Conservation (phyloP, 192 early-diverging fungal genomes). For the Gigaspora rosea region DNA sequence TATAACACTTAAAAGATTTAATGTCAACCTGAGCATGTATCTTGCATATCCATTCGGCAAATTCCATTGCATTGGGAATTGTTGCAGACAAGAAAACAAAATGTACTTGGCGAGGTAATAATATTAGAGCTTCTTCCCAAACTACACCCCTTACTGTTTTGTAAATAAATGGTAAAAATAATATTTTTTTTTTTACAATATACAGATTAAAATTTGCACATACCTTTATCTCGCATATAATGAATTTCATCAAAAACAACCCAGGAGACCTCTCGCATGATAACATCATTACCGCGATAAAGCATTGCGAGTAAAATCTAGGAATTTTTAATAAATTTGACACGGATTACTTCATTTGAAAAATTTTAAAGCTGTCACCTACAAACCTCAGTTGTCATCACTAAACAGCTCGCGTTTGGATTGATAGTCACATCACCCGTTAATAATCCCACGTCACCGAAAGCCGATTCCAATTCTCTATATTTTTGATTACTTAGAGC, state of each 20-base stretch:
- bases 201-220: no score
- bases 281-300: constrained; percentile 90
- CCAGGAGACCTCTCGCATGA: constrained; percentile 94
- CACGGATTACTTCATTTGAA: constrained; percentile 66
- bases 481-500: constrained; percentile 99
- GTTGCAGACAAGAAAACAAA: constrained; percentile 97
- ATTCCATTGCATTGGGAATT: constrained; percentile 98
- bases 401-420: constrained; percentile 85
- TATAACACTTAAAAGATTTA: no score
- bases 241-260: constrained; percentile 99
- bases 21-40: constrained; percentile 73
- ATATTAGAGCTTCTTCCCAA: constrained; percentile 98
- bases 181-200: no score
- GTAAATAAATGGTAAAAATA: no score
- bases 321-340: no score
- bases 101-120: constrained; percentile 89
- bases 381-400: constrained; percentile 89
- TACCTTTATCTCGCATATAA: constrained; percentile 91
- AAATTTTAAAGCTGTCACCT: constrained; percentile 87
- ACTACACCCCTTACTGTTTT: constrained; percentile 83
- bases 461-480: constrained; percentile 90
- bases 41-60: constrained; percentile 97
- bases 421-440: constrained; percentile 98
- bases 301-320: constrained; percentile 96
- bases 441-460: constrained; percentile 98